Evolutionary conservation across 2,329 filamentous ascomycete species (phyloP).

Genomic region (Dothideomycetes sp.): DNA sequence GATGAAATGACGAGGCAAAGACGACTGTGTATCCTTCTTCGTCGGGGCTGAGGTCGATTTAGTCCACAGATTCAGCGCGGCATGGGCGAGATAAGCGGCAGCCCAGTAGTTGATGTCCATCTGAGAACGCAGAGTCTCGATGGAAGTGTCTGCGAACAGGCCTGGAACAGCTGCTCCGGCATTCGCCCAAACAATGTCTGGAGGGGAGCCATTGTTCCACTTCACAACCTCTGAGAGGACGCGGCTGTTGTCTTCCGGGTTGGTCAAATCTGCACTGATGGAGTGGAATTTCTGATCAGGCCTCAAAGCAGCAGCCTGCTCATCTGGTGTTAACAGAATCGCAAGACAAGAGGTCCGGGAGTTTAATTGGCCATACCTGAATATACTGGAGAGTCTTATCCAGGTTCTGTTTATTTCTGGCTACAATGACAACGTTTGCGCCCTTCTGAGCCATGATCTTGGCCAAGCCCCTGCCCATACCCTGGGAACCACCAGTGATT

Average conservation of each 20-base stretch:
- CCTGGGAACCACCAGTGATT: conserved; percentile 84
- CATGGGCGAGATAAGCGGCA: conserved; percentile 73
- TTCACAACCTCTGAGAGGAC: conserved; percentile 60
- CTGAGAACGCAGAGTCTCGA: conserved; percentile 57
- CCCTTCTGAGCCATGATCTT: conserved; percentile 69
- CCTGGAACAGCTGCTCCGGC: conserved; percentile 65
- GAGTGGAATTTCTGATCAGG: conserved; percentile 63
- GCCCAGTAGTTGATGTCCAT: conserved; percentile 94
- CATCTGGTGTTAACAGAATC: conserved; percentile 26
- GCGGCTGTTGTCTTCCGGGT: conserved; percentile 55
- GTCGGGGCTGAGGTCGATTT: conserved; percentile 18
- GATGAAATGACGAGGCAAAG: conserved; percentile 62
- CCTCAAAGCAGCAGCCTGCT: not conserved
- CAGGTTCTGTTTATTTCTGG: conserved; percentile 67
- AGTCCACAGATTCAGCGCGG: conserved; percentile 67
- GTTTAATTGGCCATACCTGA: conserved; percentile 45
- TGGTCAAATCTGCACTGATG: conserved; percentile 72
- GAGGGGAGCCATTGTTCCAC: conserved; percentile 65
- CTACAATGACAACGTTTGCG: conserved; percentile 76
- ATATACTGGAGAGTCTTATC: conserved; percentile 56
- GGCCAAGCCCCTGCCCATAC: conserved; percentile 72
- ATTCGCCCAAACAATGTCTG: conserved; percentile 85
- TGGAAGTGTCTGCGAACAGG: conserved; percentile 65
- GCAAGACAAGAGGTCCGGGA: conserved; percentile 6
- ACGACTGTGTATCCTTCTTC: conserved; percentile 21